Evolutionary conservation across 345 rosid genomes (phyloP), one percentile per base, ranked within the genome.

Genomic region (Populus nigra): DNA sequence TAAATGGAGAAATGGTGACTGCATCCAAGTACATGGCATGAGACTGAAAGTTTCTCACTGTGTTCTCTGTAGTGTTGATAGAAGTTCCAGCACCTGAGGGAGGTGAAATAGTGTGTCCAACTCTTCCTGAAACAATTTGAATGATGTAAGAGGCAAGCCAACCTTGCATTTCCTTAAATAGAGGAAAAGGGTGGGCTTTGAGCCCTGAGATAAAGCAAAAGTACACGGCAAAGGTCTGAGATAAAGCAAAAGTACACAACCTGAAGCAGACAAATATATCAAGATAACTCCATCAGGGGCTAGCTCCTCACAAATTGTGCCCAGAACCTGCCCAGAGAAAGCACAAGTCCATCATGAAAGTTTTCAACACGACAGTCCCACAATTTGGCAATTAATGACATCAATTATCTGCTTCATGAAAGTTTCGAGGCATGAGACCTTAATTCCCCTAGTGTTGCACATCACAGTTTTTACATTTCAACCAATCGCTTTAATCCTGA

Each of bases 201-300:
- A 77, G 45, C 55, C 55, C 10, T 65, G 55, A 13, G 17, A 45
- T 13, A 13, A 45, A 45, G 50, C 50, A 45, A 73, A 49, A 43
- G 69, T 45, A 71, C 31, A 74, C 67, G 35, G 35, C 35, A 33
- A 33, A 33, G 35, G 35, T 33, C 35, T 33, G 35, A 38, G 8
- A 38, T 8, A 38, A 38, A 38, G 41, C 41, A 13, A 73, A 49
- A 43, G 69, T 45, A 71, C 31, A 74, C 73, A 76, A 95, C 99
- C 99, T 82, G 98, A 90, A 81, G 96, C 99, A 77, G 98, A 95
- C 77, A 93, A 85, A 85, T 92, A 95, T 84, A 95, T 50, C 70
- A 95, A 84, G 65, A 95, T 89, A 81, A 95, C 83, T 45, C 98
- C 97, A 83, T 93, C 94, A 66, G 88, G 80, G 47, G 95, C 91